Evolutionary conservation across 495 filamentous ascomycete genomes (phyloP).

Genomic region (Paragyromitra xinjiangensis): DNA sequence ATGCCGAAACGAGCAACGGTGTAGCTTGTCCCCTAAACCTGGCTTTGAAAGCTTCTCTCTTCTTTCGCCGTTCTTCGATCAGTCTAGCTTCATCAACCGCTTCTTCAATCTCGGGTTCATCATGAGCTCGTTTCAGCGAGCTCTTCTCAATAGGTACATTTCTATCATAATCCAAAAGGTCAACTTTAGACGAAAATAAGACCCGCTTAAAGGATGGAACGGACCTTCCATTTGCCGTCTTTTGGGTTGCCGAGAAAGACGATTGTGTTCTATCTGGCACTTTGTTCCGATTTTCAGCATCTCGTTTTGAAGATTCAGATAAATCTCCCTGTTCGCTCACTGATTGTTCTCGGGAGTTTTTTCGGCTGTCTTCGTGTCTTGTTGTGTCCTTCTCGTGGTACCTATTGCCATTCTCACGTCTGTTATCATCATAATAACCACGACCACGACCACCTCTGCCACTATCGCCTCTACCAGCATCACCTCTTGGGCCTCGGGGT

Average conservation of each 20-base stretch:
- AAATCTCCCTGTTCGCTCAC: conserved; percentile 72
- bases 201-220: conserved; percentile 28
- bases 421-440: conserved; percentile 56
- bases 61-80: conserved; percentile 84
- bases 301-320: conserved; percentile 61
- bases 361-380: conserved; percentile 57
- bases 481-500: conserved; percentile 60
- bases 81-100: conserved; percentile 78
- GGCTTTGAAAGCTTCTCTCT: conserved; percentile 87
- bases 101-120: conserved; percentile 60
- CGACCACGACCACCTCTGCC: conserved; percentile 55
- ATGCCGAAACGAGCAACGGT: conserved; percentile 78
- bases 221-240: conserved; percentile 50
- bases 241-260: conserved; percentile 38
- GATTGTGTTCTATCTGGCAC: conserved; percentile 56
- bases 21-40: conserved; percentile 78
- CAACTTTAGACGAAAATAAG: conserved; percentile 36
- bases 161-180: conserved; percentile 41
- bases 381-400: conserved; percentile 50
- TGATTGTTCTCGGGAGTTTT: conserved; percentile 67
- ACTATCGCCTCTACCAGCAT: conserved; percentile 61
- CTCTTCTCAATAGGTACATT: conserved; percentile 57
- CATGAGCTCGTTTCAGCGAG: conserved; percentile 49
- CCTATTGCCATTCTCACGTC: conserved; percentile 53
- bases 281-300: conserved; percentile 62